phyloP scores from a whole-genome alignment of 805 yeast genomes.

The Debaryomyces tyrocola region DNA sequence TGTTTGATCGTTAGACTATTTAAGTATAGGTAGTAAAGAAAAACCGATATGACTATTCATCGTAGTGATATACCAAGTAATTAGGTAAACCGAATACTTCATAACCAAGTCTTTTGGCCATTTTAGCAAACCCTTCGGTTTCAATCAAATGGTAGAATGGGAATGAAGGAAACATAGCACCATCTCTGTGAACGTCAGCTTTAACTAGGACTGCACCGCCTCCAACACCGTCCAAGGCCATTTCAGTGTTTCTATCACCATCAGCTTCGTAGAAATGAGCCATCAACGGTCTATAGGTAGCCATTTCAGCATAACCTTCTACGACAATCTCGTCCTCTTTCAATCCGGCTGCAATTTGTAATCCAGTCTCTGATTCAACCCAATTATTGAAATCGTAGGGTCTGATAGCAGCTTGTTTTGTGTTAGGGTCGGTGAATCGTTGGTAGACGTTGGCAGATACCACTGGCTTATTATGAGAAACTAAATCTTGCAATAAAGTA shows the following conservation, averaged over 20 bases:
- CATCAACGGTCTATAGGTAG: constrained; percentile 94
- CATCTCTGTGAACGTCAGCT: constrained; percentile 98
- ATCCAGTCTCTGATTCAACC: constrained; percentile 83
- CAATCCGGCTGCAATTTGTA: constrained; percentile 68
- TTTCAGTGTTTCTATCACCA: constrained; percentile 63
- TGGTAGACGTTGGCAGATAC: constrained; percentile 93
- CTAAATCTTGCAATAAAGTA: constrained; percentile 82
- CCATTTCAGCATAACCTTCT: constrained; percentile 91
- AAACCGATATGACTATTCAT: constrained; percentile 49
- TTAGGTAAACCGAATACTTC: constrained; percentile 92
- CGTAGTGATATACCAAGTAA: constrained; percentile 87
- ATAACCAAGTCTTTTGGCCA: constrained; percentile 94
- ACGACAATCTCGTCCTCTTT: constrained; percentile 88
- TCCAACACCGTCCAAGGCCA: constrained; percentile 95
- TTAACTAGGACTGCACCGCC: constrained; percentile 95
- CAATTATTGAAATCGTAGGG: constrained; percentile 97
- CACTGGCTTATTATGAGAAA: constrained; percentile 81
- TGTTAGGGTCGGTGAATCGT: constrained; percentile 62
- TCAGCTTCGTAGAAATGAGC: constrained; percentile 75
- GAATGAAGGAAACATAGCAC: constrained; percentile 99
- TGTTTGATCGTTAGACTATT: no score
- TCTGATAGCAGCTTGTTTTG: constrained; percentile 58
- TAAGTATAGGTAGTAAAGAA: no score
- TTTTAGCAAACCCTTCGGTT: constrained; percentile 97
- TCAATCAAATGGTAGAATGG: constrained; percentile 96